These are phyloP conservation scores for Corinectria fuckeliana DNA, from an alignment of 2,329 filamentous ascomycete species.

Conservation along the genomic window DNA sequence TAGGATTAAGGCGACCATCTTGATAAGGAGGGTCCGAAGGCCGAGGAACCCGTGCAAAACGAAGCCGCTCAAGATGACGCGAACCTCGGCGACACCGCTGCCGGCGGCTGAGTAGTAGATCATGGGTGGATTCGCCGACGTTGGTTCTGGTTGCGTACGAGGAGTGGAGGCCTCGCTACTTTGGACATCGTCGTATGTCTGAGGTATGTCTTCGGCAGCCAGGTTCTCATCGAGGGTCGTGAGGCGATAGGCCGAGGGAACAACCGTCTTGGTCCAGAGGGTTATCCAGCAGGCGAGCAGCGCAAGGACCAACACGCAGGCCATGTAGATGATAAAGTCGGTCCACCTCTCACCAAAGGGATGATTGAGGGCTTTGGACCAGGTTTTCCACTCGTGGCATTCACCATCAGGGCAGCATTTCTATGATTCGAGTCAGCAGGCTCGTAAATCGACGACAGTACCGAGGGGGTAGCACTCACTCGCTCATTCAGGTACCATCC, in stretches of 20 bases:
- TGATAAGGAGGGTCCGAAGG: conserved; percentile 83
- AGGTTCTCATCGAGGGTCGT: conserved; percentile 93
- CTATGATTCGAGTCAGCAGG: conserved; percentile 39
- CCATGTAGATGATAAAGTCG: conserved; percentile 80
- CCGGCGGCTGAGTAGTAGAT: conserved; percentile 95
- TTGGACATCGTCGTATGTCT: conserved; percentile 47
- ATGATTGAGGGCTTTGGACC: conserved; percentile 57
- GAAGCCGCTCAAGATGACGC: conserved; percentile 97
- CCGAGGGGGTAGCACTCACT: conserved; percentile 45
- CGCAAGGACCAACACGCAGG: conserved; percentile 74
- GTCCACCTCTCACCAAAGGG: conserved; percentile 63
- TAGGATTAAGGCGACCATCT: conserved; percentile 81
- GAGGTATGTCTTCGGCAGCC: conserved; percentile 64
- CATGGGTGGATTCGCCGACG: conserved; percentile 67
- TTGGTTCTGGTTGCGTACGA: conserved; percentile 46
- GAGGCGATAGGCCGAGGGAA: conserved; percentile 86
- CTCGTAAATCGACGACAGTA: background rate
- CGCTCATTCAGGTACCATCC: conserved; percentile 79
- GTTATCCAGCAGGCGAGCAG: conserved; percentile 79
- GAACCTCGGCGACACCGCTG: conserved; percentile 95
- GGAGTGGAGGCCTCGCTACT: conserved; percentile 55
- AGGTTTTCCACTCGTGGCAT: conserved; percentile 63
- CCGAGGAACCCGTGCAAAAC: conserved; percentile 96
- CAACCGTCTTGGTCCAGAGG: conserved; percentile 89
- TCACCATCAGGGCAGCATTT: conserved; percentile 61